A percentile compares a stretch with the other conserved stretches of the same genome.
Evolutionary conservation across 2,329 filamentous ascomycete genomes (phyloP).

Genomic region (Xylaria sp.): DNA sequence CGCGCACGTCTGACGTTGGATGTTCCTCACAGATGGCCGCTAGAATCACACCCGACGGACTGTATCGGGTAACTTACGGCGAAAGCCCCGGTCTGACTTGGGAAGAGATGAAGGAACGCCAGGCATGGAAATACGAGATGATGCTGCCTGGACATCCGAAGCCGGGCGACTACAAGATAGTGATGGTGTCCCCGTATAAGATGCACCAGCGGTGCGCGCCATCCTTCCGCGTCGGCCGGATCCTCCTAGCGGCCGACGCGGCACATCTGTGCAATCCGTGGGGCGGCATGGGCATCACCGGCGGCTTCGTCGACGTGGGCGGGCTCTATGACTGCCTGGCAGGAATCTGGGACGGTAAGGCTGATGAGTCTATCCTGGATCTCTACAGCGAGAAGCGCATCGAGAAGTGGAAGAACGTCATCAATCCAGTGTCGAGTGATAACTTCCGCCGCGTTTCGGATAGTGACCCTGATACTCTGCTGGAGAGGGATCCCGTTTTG

Average conservation of each 20-base stretch:
- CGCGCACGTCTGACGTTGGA: conserved; percentile 7
- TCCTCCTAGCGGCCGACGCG: conserved; percentile 69
- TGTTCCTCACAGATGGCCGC: conserved; percentile 65
- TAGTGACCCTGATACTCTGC: conserved; percentile 53
- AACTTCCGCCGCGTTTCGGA: conserved; percentile 59
- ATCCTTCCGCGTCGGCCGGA: conserved; percentile 66
- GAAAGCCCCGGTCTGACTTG: conserved; percentile 63
- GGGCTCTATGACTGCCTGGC: conserved; percentile 69
- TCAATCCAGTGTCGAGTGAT: conserved; percentile 56
- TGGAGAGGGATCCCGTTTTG: conserved; percentile 55
- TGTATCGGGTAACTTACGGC: conserved; percentile 73
- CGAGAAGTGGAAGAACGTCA: conserved; percentile 58
- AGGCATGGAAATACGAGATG: conserved; percentile 64
- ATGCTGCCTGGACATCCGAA: conserved; percentile 71
- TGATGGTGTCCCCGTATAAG: conserved; percentile 69
- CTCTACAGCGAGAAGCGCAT: conserved; percentile 59
- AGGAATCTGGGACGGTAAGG: conserved; percentile 57
- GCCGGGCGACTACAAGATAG: conserved; percentile 66
- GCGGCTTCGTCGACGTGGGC: conserved; percentile 72
- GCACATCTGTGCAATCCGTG: conserved; percentile 67
- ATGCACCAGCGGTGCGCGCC: conserved; percentile 71
- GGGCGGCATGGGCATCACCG: conserved; percentile 71
- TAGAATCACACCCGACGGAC: conserved; percentile 66
- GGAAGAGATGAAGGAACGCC: conserved; percentile 65
- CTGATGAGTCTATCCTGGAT: conserved; percentile 58